Evolutionary conservation across 345 rosid species (phyloP).

Genomic region (Mercurialis annua): DNA sequence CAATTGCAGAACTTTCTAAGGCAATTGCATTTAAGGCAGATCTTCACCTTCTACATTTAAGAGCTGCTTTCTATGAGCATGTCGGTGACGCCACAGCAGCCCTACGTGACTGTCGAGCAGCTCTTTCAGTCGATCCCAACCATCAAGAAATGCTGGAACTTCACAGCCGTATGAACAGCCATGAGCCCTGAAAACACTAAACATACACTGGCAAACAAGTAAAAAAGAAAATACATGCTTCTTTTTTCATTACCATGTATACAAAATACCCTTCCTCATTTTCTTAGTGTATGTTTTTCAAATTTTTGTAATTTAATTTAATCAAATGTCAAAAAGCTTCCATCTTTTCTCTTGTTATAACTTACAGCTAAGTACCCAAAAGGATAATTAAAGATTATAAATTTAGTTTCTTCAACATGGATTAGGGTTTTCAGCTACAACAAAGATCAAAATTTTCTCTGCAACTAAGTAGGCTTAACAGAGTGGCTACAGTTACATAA

Average conservation of each 20-base stretch:
- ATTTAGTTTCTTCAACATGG: no score
- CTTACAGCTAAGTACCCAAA: no score
- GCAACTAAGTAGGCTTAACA: no score
- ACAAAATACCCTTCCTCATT: background rate
- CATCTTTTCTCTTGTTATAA: no score
- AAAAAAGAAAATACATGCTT: background rate
- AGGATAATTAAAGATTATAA: no score
- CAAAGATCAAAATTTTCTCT: no score
- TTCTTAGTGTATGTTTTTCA: background rate
- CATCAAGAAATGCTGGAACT: constrained; percentile 94
- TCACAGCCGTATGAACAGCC: constrained; percentile 87
- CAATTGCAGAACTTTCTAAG: constrained; percentile 77
- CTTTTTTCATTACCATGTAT: constrained; percentile 22
- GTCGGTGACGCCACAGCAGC: constrained; percentile 63
- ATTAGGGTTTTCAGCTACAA: no score
- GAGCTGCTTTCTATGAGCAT: constrained; percentile 95
- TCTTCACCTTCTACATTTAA: constrained; percentile 84
- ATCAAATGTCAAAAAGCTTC: constrained; percentile 13
- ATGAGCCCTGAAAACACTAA: constrained; percentile 57
- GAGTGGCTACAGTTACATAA: no score
- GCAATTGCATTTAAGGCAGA: constrained; percentile 92
- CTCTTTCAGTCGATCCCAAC: constrained; percentile 91
- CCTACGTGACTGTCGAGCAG: constrained; percentile 86
- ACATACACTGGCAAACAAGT: background rate
- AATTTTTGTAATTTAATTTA: constrained; percentile 18